These are phyloP conservation scores for Solanum medicagineum DNA, from an alignment of 257 asterid genomes.

Conservation along the genomic window DNA sequence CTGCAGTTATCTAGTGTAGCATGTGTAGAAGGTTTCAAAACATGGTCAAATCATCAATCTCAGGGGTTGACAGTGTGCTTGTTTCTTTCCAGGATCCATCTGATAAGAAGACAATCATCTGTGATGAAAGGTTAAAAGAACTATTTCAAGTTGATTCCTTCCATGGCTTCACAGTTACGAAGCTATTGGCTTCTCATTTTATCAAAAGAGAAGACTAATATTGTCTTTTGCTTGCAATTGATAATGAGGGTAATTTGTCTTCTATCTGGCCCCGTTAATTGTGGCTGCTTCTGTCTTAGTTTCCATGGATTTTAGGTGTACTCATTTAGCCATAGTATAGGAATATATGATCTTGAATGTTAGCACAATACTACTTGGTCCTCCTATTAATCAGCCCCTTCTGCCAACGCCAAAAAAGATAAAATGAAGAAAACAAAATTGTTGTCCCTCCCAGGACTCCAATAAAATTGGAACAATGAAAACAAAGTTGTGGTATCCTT, in stretches of 20 bases:
- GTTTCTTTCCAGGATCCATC: conserved; percentile 20
- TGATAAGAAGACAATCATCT: conserved; percentile 18
- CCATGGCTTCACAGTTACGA: conserved; percentile 23
- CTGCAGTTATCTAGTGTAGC: neutral
- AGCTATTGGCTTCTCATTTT: conserved; percentile 22
- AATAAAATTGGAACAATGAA: neutral
- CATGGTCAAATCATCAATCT: neutral
- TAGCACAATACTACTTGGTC: neutral
- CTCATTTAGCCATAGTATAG: neutral
- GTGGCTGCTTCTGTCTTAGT: neutral
- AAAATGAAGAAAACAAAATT: neutral
- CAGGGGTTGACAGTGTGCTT: neutral
- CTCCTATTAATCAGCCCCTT: neutral
- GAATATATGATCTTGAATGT: neutral
- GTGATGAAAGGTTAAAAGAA: conserved; percentile 28
- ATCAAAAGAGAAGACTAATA: conserved; percentile 10
- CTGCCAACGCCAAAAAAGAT: neutral
- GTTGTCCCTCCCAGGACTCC: neutral
- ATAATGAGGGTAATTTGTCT: neutral
- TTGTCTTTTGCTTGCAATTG: neutral
- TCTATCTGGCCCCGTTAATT: neutral
- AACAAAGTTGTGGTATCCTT: neutral
- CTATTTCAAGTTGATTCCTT: conserved; percentile 26
- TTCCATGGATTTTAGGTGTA: neutral
- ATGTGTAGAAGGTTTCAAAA: neutral